Conservation (phyloP, 164 flowering plant species). For the Vitis amurensis region DNA sequence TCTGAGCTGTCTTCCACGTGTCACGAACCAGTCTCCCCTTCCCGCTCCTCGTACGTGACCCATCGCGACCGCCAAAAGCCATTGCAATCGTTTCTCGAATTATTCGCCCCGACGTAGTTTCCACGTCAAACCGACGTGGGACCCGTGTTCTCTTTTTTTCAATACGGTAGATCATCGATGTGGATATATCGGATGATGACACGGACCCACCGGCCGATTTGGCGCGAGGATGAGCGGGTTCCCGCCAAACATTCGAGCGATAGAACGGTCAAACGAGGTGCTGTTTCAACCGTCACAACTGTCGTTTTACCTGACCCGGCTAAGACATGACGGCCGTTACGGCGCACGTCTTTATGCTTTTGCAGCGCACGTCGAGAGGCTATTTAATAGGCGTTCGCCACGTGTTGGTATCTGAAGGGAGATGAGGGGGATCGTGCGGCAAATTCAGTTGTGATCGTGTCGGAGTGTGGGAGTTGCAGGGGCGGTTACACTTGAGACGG, state of each 20-base stretch:
- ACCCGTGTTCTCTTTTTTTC: not conserved
- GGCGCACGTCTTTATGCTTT: not conserved
- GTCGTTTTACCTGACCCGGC: conserved; percentile 6
- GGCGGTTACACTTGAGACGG: not conserved
- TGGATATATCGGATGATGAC: conserved; percentile 13
- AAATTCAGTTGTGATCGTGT: too few relatives aligned
- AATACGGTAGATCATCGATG: not conserved
- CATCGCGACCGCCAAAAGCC: conserved; percentile 12
- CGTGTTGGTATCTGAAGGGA: not conserved
- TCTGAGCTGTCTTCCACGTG: conserved; percentile 30
- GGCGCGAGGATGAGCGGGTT: conserved; percentile 23
- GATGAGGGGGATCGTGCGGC: not conserved
- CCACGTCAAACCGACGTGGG: conserved; percentile 12
- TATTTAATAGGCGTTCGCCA: not conserved
- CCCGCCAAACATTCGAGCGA: conserved; percentile 25
- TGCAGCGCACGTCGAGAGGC: too few relatives aligned
- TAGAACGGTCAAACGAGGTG: not conserved
- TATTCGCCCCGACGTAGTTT: conserved; percentile 6
- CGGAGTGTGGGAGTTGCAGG: not conserved
- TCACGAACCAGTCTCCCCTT: not conserved
- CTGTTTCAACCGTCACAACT: conserved; percentile 5
- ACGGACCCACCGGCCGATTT: conserved; percentile 23
- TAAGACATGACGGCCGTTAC: not conserved
- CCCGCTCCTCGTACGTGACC: conserved; percentile 1
- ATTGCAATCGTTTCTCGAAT: not conserved